phyloP scores from a whole-genome alignment of 257 asterid species.

The Fraxinus pennsylvanica region DNA sequence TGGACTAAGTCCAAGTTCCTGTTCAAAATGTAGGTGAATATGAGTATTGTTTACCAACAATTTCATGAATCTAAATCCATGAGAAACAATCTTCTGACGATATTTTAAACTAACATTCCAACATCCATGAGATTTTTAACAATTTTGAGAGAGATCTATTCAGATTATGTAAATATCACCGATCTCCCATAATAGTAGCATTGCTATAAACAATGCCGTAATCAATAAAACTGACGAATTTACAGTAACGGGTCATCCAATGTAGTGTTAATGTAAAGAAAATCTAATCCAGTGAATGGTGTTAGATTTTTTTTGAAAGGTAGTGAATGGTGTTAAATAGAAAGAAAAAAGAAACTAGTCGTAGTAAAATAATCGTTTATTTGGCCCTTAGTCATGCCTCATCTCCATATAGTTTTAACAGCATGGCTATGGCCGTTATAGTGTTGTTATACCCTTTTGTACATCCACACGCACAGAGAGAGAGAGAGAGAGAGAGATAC shows the following conservation, averaged over 20 bases:
- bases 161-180: background rate
- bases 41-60: background rate
- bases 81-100: background rate
- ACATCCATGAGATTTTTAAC: background rate
- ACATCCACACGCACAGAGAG: background rate
- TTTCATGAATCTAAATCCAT: background rate
- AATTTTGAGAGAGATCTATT: background rate
- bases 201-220: background rate
- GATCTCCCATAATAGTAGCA: background rate
- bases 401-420: background rate
- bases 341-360: background rate
- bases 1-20: slow-evolving; percentile 90
- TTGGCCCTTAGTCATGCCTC: background rate
- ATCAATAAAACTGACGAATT: background rate
- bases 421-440: background rate
- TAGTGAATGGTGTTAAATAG: background rate
- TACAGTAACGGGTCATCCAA: background rate
- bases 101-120: background rate
- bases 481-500: slow-evolving; percentile 40
- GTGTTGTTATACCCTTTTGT: background rate
- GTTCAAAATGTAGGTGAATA: slow-evolving; percentile 1
- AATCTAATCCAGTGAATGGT: background rate
- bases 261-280: background rate
- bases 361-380: background rate
- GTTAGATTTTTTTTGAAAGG: background rate